Percentiles rank a stretch among this genome's conserved stretches.
These are phyloP conservation scores for Solanum appendiculatum DNA, from an alignment of 257 asterid genomes.

Conservation along the genomic window DNA sequence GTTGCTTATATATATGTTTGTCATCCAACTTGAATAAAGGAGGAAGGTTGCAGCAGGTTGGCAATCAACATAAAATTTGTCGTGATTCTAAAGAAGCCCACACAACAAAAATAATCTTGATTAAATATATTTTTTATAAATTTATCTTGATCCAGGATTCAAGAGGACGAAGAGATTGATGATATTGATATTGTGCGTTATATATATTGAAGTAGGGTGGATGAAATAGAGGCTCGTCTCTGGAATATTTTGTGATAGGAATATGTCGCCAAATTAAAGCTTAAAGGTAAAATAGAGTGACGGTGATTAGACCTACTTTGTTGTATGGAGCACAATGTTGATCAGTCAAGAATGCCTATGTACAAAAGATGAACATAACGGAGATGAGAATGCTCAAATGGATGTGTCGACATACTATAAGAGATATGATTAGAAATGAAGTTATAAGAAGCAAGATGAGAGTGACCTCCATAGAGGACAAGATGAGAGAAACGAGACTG, in stretches of 20 bases:
- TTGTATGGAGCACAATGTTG: neutral
- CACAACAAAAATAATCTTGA: neutral
- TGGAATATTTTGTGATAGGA: neutral
- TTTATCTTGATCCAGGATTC: too few species aligned
- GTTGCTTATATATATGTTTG: too few species aligned
- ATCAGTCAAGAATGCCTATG: too few species aligned
- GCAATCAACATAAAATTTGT: neutral
- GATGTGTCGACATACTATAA: neutral
- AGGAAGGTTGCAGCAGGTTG: neutral
- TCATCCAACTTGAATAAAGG: too few species aligned
- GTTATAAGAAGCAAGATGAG: neutral
- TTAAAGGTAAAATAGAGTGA: neutral
- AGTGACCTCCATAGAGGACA: too few species aligned
- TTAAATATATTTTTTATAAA: too few species aligned
- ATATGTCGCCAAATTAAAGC: too few species aligned
- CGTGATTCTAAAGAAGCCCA: neutral
- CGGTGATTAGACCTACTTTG: too few species aligned
- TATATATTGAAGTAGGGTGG: neutral
- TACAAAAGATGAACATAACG: too few species aligned
- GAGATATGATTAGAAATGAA: neutral
- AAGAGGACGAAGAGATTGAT: too few species aligned
- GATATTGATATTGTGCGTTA: too few species aligned
- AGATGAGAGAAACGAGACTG: neutral
- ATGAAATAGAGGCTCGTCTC: neutral
- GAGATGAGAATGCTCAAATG: neutral